Percentiles rank a stretch among this genome's conserved stretches.
Conservation (phyloP, 179 eudicot genomes). For the Vitellaria paradoxa region DNA sequence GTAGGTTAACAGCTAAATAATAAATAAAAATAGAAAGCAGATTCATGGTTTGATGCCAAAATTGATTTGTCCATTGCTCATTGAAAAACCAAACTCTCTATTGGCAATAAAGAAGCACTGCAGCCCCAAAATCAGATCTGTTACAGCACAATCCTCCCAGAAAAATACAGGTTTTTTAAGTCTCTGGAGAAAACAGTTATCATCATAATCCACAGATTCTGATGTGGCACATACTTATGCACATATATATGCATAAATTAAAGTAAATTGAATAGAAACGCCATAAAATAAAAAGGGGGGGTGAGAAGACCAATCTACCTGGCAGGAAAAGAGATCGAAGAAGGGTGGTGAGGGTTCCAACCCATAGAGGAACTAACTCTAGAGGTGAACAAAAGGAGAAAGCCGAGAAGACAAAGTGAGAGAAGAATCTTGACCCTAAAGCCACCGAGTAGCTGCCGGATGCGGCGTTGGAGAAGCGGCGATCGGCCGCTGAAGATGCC, state of each 20-base stretch:
- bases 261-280: background rate
- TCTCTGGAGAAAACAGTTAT: background rate
- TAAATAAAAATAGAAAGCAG: background rate
- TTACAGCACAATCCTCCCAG: background rate
- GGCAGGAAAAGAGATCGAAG: slow-evolving; percentile 46
- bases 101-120: background rate
- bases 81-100: background rate
- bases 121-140: background rate
- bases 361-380: slow-evolving; percentile 37
- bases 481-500: slow-evolving; percentile 41
- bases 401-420: slow-evolving; percentile 22
- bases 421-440: slow-evolving; percentile 41
- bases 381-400: slow-evolving; percentile 29
- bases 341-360: slow-evolving; percentile 40
- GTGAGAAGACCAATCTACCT: slow-evolving; percentile 31
- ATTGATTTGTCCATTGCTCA: background rate
- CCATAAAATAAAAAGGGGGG: background rate
- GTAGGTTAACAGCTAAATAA: background rate
- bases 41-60: background rate
- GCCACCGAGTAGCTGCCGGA: slow-evolving; percentile 28
- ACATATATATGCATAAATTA: too few species aligned
- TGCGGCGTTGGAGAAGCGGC: slow-evolving; percentile 38
- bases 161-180: too few species aligned
- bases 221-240: background rate
- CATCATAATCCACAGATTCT: background rate